A percentile compares a stretch with the other conserved stretches of the same genome.
Conservation (phyloP, 306 rosid genomes). For the Vigna reflexopilosa region DNA sequence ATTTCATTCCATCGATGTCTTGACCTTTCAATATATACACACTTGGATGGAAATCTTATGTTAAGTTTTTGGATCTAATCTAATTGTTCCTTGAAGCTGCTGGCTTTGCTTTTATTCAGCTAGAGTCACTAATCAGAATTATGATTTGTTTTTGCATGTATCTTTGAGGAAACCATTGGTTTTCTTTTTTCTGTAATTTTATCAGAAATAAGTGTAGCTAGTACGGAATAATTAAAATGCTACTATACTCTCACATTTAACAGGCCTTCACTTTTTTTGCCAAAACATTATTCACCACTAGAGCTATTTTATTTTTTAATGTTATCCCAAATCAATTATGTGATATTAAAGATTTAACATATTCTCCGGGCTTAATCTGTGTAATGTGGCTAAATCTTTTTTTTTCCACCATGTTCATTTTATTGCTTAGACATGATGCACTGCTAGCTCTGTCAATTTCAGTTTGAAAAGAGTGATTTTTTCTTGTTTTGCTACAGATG, state of each 20-base stretch:
- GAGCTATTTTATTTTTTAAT: not conserved
- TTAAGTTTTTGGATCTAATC: not conserved
- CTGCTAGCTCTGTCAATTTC: constrained; percentile 27
- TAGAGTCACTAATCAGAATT: not conserved
- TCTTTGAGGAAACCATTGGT: not conserved
- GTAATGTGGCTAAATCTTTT: constrained; percentile 11
- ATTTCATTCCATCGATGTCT: constrained; percentile 16
- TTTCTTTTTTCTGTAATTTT: constrained; percentile 32
- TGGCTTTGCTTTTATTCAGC: constrained; percentile 24
- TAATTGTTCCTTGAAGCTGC: constrained; percentile 4
- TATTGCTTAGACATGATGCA: constrained; percentile 29
- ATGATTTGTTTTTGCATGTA: not conserved
- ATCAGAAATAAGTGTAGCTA: constrained; percentile 23
- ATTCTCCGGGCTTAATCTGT: constrained; percentile 4
- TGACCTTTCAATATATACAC: constrained; percentile 23
- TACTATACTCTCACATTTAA: not conserved
- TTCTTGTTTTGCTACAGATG: constrained; percentile 57
- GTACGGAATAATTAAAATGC: constrained; percentile 16
- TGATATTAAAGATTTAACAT: constrained; percentile 12
- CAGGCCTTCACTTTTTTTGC: not conserved
- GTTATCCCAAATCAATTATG: constrained; percentile 3
- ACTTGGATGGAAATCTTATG: constrained; percentile 14
- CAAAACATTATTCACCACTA: not conserved
- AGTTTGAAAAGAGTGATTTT: constrained; percentile 25
- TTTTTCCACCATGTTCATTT: not conserved